Evolutionary conservation across 257 asterid species (phyloP).

Genomic region (Lycium barbarum): DNA sequence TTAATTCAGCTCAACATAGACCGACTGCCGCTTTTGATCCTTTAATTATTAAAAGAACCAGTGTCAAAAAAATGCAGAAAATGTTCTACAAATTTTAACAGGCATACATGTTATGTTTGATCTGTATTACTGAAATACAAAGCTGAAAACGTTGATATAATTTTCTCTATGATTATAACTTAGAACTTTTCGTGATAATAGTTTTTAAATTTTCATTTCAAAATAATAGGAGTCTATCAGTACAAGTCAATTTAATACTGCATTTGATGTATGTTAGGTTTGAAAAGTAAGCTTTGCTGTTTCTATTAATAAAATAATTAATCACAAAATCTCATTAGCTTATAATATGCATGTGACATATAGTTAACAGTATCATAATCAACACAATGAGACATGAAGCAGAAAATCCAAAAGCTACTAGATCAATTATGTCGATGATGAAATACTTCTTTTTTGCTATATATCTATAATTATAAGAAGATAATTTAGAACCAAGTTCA

Average conservation of each 20-base stretch:
- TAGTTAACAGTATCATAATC: neutral
- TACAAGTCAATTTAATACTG: neutral
- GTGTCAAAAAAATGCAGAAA: neutral
- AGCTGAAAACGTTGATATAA: neutral
- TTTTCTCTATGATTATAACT: neutral
- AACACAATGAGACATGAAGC: neutral
- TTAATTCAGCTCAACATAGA: neutral
- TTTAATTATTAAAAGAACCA: neutral
- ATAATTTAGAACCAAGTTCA: constrained; percentile 11
- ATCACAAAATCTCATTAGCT: neutral
- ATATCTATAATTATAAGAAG: neutral
- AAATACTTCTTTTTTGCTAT: neutral
- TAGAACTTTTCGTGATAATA: neutral
- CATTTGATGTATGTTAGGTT: neutral
- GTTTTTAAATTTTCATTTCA: neutral
- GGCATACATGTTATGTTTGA: neutral
- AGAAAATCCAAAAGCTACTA: neutral
- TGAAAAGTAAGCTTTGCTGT: neutral
- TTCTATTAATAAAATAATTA: neutral
- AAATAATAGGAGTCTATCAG: neutral
- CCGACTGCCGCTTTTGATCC: neutral
- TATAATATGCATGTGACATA: neutral
- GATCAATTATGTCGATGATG: neutral
- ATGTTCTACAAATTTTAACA: neutral
- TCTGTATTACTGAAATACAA: neutral